Evolutionary conservation across 2,329 filamentous ascomycete genomes (phyloP).

Genomic region (Xylariaceae sp.): DNA sequence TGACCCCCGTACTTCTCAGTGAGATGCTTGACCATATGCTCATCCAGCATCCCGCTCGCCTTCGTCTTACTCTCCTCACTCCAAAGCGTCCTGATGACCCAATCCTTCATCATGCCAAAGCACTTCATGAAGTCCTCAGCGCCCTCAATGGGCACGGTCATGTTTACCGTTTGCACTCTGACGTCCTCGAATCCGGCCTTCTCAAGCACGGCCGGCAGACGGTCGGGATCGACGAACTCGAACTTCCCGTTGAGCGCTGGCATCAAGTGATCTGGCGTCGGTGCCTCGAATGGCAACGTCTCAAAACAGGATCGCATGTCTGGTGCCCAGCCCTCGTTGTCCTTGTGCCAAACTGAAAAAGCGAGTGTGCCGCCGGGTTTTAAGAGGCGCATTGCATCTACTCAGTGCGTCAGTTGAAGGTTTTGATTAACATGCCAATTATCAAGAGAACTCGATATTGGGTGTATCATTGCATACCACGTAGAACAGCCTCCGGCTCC

Average conservation of each 20-base stretch:
- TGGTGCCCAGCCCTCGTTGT: constrained; percentile 33
- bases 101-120: constrained; percentile 38
- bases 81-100: constrained; percentile 37
- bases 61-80: constrained; percentile 38
- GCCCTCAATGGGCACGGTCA: constrained; percentile 30
- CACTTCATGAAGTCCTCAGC: constrained; percentile 34
- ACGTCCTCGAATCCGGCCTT: constrained; percentile 38
- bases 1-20: constrained; percentile 36
- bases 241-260: constrained; percentile 39
- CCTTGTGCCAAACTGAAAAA: constrained; percentile 34
- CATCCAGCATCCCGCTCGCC: constrained; percentile 33
- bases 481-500: constrained; percentile 35
- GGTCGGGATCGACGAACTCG: constrained; percentile 37
- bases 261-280: constrained; percentile 32
- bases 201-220: constrained; percentile 35
- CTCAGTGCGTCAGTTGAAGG: not conserved
- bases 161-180: constrained; percentile 30
- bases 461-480: constrained; percentile 27
- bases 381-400: constrained; percentile 38
- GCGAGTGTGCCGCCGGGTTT: constrained; percentile 37
- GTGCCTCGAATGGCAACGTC: constrained; percentile 38
- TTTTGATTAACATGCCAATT: not conserved
- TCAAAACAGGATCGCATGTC: constrained; percentile 38
- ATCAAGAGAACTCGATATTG: too few species aligned
- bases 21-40: constrained; percentile 31